A percentile compares a stretch with the other conserved stretches of the same genome.
These are phyloP conservation scores for Argentina anserina DNA, from an alignment of 306 rosid genomes.

Conservation along the genomic window DNA sequence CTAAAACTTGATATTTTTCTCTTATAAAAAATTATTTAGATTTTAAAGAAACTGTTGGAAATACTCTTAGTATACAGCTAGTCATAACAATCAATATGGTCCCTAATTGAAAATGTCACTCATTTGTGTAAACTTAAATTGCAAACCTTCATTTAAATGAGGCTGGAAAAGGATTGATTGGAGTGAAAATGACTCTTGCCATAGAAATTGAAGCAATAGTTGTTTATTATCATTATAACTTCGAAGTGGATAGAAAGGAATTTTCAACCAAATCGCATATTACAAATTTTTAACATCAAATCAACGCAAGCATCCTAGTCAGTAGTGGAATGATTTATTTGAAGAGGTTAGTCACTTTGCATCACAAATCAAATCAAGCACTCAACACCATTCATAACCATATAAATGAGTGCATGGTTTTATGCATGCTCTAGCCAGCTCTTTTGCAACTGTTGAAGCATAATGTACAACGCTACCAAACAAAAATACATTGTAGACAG, in stretches of 20 bases:
- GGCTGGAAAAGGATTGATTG: neutral
- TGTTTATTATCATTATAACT: neutral
- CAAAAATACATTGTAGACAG: neutral
- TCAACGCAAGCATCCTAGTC: neutral
- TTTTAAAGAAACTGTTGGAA: too few species aligned
- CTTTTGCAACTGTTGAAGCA: neutral
- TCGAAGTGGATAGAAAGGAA: neutral
- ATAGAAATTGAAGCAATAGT: neutral
- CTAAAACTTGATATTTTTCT: too few species aligned
- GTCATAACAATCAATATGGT: neutral
- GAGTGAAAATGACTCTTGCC: neutral
- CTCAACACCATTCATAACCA: neutral
- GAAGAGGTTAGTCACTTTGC: neutral
- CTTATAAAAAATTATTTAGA: too few species aligned
- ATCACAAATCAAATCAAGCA: neutral
- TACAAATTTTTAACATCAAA: neutral
- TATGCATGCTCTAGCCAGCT: neutral
- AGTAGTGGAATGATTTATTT: neutral
- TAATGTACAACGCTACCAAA: neutral
- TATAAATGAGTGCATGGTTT: neutral
- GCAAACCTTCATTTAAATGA: neutral
- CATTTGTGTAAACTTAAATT: neutral
- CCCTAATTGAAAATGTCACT: neutral
- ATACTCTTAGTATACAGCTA: too few species aligned
- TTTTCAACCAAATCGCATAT: neutral